Conservation (phyloP, 306 rosid species). For the Quercus suber region DNA sequence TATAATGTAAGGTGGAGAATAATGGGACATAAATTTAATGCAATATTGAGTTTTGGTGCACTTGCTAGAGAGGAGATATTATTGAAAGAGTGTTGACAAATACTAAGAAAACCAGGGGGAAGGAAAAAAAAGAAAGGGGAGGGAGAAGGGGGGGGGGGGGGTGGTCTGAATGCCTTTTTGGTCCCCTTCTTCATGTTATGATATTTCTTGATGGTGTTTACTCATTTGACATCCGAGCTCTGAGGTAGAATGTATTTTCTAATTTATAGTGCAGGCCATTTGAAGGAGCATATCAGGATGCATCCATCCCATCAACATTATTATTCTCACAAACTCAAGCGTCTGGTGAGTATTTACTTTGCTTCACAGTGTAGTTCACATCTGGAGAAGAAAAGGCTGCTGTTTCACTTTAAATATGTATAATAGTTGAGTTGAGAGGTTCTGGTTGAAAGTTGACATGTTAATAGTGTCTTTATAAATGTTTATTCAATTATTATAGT, state of each 20-base stretch:
- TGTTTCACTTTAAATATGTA: slow-evolving; percentile 6
- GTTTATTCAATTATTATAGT: neutral
- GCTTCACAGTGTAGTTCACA: neutral
- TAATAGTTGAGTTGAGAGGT: neutral
- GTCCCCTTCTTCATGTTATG: neutral
- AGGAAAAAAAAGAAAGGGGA: neutral
- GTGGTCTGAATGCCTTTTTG: neutral
- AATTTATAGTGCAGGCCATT: slow-evolving; percentile 77
- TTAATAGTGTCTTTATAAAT: neutral
- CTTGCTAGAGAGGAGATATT: neutral
- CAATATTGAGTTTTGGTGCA: neutral
- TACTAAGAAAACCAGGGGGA: neutral
- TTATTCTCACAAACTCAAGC: slow-evolving; percentile 83
- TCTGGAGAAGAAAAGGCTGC: neutral
- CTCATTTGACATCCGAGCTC: neutral
- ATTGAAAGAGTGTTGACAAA: neutral
- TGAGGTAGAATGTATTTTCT: slow-evolving; percentile 11
- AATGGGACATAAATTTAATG: neutral
- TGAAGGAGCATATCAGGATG: slow-evolving; percentile 65
- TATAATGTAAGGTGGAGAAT: neutral
- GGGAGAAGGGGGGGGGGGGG: neutral
- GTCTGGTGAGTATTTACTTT: slow-evolving; percentile 56
- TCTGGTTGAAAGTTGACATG: neutral
- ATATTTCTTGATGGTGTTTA: neutral
- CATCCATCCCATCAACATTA: slow-evolving; percentile 62